Evolutionary conservation across 352 stramenopile species (phyloP), one percentile per base, ranked within the genome.

Genomic region (Phytophthora kernoviae): DNA sequence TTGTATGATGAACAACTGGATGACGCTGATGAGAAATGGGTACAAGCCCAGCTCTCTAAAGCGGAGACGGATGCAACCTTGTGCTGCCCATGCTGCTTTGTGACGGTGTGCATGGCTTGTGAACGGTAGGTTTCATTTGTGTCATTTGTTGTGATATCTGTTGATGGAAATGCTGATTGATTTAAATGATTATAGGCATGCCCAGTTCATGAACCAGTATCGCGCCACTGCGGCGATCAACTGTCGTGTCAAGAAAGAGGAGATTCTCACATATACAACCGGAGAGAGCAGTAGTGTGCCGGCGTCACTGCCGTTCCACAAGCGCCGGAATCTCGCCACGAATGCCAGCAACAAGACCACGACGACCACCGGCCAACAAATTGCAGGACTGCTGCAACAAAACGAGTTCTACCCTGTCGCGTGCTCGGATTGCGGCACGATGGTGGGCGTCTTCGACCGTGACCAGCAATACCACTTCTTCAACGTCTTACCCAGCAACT

Each of bases 31-130:
- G 77, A 86, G 70, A 75, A 88, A 12, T 92, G 80, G 80, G 80
- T 92, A 27, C 67, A 85, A 34, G 70, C 43, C n/a, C 30, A 26
- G 30, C n/a, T 30, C 42, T 32, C 26, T 30, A 14, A 55, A 54
- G 9, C 21, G 0, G 61, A 63, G 48, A 86, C 75, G 1, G 82
- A 91, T 56, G 84, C 78, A 1, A 81, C 65, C 26, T 65, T 94
- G 5, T 88, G 80, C 36, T 94, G 84, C 57, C 84, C 84, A 20
- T 94, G 82, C 56, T 94, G 84, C 63, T 94, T 94, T 53, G 50
- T 94, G 27, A 90, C 77, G 0, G 79, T 94, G 15, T 94, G 80
- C 43, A 88, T 92, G 72, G 65, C 76, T 42, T 91, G 82, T 54
- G 62, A 94, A 63, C 63, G 82, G 75, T 87, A 68, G 8, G 46